Evolutionary conservation across 2,329 filamentous ascomycete genomes (phyloP).

Genomic region (Clonostachys sp.): DNA sequence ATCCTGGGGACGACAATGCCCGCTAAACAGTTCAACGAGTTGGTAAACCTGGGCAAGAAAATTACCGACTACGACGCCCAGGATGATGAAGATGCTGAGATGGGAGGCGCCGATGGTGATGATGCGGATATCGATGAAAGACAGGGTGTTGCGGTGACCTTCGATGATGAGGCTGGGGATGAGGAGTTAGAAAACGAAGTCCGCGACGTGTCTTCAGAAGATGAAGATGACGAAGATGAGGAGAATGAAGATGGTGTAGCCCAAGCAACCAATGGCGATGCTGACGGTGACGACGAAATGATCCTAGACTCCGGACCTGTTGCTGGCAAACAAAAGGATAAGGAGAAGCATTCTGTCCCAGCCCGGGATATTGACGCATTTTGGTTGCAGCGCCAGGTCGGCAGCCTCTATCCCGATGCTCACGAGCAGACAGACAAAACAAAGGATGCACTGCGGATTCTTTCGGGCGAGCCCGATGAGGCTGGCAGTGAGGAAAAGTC

Average conservation of each 20-base stretch:
- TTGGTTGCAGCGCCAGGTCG: slow-evolving; percentile 93
- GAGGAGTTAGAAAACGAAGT: slow-evolving; percentile 78
- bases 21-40: slow-evolving; percentile 91
- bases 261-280: slow-evolving; percentile 42
- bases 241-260: slow-evolving; percentile 55
- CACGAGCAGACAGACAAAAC: slow-evolving; percentile 94
- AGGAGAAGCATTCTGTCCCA: slow-evolving; percentile 61
- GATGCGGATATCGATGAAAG: slow-evolving; percentile 84
- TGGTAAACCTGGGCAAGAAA: slow-evolving; percentile 96
- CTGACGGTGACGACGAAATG: slow-evolving; percentile 74
- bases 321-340: slow-evolving; percentile 37
- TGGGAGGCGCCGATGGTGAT: slow-evolving; percentile 57
- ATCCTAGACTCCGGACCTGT: slow-evolving; percentile 67
- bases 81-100: slow-evolving; percentile 83
- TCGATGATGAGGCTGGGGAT: slow-evolving; percentile 88
- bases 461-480: slow-evolving; percentile 70
- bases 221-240: slow-evolving; percentile 65
- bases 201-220: slow-evolving; percentile 80
- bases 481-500: slow-evolving; percentile 75
- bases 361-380: slow-evolving; percentile 94
- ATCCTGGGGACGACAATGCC: slow-evolving; percentile 78
- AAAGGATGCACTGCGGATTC: slow-evolving; percentile 73
- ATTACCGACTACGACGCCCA: slow-evolving; percentile 98
- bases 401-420: slow-evolving; percentile 81
- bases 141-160: slow-evolving; percentile 95